phyloP scores from a whole-genome alignment of 179 eudicot species.

The Camellia oleifera region DNA sequence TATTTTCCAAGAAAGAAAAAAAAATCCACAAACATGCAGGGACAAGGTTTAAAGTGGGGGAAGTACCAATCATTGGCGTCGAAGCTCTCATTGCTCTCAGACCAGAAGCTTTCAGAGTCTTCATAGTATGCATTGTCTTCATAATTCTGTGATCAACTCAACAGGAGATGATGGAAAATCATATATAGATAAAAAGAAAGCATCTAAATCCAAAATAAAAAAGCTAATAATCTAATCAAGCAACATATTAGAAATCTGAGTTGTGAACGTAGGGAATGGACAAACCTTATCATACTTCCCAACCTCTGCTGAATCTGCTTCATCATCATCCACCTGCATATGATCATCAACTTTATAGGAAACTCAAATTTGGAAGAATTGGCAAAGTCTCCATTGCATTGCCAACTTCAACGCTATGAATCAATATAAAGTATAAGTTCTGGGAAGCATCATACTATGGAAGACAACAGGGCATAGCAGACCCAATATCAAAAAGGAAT shows the following conservation, averaged over 20 bases:
- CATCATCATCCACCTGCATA: constrained; percentile 65
- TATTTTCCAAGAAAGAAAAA: background rate
- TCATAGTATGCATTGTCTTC: constrained; percentile 10
- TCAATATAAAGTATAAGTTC: no score
- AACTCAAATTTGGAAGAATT: background rate
- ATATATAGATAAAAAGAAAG: background rate
- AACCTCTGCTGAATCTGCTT: constrained; percentile 72
- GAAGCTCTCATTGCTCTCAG: constrained; percentile 12
- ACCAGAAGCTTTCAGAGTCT: constrained; percentile 7
- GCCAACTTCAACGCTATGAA: background rate
- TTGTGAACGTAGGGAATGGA: background rate
- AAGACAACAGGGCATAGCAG: constrained; percentile 4
- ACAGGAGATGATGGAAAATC: background rate
- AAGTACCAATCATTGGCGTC: constrained; percentile 10
- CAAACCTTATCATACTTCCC: constrained; percentile 43
- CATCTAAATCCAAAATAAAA: background rate
- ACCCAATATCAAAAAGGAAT: background rate
- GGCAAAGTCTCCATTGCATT: background rate
- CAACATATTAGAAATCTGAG: background rate
- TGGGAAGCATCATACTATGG: background rate
- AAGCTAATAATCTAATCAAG: background rate
- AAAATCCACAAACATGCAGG: background rate
- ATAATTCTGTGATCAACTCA: constrained; percentile 5
- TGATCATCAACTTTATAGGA: background rate
- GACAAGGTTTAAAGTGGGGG: background rate